A percentile compares a stretch with the other conserved stretches of the same genome.
Conservation (phyloP, 345 rosid genomes). For the Zanthoxylum bungeanum region DNA sequence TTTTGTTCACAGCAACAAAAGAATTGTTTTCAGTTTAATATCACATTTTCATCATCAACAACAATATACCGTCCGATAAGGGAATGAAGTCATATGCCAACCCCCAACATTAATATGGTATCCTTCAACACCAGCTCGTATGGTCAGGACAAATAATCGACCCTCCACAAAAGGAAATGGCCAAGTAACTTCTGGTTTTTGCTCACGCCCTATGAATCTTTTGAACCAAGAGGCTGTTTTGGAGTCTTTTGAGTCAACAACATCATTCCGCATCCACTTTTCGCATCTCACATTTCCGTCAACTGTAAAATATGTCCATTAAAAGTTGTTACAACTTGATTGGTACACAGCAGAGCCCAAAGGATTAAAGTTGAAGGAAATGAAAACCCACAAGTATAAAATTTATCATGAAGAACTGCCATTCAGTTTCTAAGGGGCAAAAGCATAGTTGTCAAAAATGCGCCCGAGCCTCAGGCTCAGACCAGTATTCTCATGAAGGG, state of each 20-base stretch:
- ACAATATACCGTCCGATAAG: constrained; percentile 89
- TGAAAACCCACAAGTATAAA: constrained; percentile 5
- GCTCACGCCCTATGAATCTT: constrained; percentile 92
- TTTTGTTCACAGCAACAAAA: background rate
- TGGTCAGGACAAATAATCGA: constrained; percentile 66
- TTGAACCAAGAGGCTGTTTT: constrained; percentile 92
- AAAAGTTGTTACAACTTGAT: constrained; percentile 2
- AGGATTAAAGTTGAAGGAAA: too few relatives aligned
- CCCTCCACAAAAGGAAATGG: constrained; percentile 92
- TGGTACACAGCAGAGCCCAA: background rate
- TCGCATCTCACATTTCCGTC: constrained; percentile 84
- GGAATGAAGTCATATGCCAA: constrained; percentile 83
- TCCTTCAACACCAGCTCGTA: constrained; percentile 96
- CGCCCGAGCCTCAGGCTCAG: too few relatives aligned
- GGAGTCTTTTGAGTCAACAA: constrained; percentile 75
- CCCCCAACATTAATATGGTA: constrained; percentile 89
- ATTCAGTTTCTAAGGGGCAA: background rate
- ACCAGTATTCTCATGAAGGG: too few relatives aligned
- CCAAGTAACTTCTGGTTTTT: constrained; percentile 98
- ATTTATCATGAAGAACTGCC: background rate
- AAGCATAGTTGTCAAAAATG: too few relatives aligned
- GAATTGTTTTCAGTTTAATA: background rate
- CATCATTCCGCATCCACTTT: constrained; percentile 83
- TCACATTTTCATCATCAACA: constrained; percentile 7
- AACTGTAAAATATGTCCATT: constrained; percentile 51